These are phyloP conservation scores for Amoebophrya sp. DNA, from an alignment of 169 alveolate species.

Conservation along the genomic window DNA sequence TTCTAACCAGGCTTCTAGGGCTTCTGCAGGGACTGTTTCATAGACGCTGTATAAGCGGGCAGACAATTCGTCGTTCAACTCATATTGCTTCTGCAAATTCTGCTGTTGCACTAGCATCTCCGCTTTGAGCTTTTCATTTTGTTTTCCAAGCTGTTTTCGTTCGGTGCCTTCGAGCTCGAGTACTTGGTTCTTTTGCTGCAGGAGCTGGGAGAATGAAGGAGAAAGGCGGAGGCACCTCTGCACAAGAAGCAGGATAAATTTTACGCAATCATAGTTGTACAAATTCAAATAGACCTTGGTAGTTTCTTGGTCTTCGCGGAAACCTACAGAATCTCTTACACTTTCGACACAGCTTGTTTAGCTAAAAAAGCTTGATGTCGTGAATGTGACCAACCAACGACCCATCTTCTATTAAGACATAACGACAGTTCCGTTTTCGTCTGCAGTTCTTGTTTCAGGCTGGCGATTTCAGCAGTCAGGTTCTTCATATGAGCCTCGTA, in stretches of 20 bases:
- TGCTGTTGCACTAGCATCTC: too few species aligned
- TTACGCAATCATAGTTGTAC: too few species aligned
- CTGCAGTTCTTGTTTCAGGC: not conserved
- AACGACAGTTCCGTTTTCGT: constrained; percentile 27
- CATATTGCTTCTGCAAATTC: not conserved
- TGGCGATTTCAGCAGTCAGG: not conserved
- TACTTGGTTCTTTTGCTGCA: not conserved
- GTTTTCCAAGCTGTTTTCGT: not conserved
- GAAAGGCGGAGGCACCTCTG: too few species aligned
- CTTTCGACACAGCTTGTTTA: too few species aligned
- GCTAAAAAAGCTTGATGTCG: too few species aligned
- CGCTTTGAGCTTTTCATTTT: too few species aligned
- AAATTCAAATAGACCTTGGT: too few species aligned
- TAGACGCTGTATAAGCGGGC: not conserved
- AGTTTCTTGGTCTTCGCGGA: too few species aligned
- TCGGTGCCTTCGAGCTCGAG: not conserved
- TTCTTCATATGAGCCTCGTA: not conserved
- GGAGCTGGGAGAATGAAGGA: not conserved
- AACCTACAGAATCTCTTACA: too few species aligned
- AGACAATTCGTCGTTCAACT: not conserved
- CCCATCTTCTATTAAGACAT: too few species aligned
- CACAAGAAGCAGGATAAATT: too few species aligned
- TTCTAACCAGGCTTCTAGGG: not conserved
- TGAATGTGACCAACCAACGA: too few species aligned
- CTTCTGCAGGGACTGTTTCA: not conserved